Conservation (phyloP, 1,139 yeast genomes). For the Geotrichum candidum region DNA sequence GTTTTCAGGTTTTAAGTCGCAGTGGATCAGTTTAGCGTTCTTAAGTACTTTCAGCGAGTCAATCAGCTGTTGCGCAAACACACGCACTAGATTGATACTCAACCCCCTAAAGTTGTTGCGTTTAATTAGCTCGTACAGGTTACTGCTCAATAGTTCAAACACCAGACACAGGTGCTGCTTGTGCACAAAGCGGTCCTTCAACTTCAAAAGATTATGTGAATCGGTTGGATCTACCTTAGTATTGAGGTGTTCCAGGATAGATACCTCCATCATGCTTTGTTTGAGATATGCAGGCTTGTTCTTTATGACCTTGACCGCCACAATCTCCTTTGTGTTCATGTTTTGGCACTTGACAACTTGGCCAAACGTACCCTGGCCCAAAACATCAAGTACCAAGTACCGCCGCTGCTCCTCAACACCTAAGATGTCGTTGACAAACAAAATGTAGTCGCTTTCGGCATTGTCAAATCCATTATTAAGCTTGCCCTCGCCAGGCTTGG, state of each 20-base stretch:
- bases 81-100: conserved; percentile 68
- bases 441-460: conserved; percentile 78
- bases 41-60: conserved; percentile 76
- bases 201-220: conserved; percentile 64
- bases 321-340: conserved; percentile 74
- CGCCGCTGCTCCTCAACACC: conserved; percentile 80
- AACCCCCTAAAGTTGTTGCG: conserved; percentile 92
- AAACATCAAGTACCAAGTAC: conserved; percentile 77
- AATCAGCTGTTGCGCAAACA: conserved; percentile 69
- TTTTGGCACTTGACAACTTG: conserved; percentile 97
- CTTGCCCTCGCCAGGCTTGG: conserved; percentile 84
- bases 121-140: conserved; percentile 79
- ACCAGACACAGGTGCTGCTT: conserved; percentile 89
- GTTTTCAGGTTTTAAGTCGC: conserved; percentile 94
- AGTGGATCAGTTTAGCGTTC: conserved; percentile 79
- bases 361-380: conserved; percentile 97
- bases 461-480: conserved; percentile 82
- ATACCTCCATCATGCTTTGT: conserved; percentile 85
- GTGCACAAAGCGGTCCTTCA: conserved; percentile 85
- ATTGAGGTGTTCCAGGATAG: conserved; percentile 73
- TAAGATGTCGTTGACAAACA: conserved; percentile 86
- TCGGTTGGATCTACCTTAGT: conserved; percentile 61
- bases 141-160: conserved; percentile 80
- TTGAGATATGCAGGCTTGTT: conserved; percentile 85
- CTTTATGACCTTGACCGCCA: conserved; percentile 91